These are phyloP conservation scores for Pleurotus pulmonarius DNA, from an alignment of 768 basidiomycete genomes.

Conservation along the genomic window DNA sequence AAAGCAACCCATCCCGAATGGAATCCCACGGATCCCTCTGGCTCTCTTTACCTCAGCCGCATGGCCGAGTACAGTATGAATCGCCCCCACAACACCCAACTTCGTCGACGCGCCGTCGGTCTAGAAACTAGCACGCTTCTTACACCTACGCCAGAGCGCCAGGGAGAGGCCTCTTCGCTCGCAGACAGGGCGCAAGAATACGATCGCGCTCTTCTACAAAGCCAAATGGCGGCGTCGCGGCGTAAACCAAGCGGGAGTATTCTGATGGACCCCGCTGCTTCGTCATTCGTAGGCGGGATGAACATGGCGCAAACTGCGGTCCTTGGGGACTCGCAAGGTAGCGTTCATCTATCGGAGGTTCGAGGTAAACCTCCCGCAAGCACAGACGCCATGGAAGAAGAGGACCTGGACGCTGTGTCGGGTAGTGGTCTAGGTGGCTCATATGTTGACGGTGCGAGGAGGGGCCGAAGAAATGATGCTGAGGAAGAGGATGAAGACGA, in stretches of 20 bases:
- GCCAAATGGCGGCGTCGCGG: constrained; percentile 54
- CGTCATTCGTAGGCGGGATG: constrained; percentile 45
- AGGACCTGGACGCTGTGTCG: constrained; percentile 43
- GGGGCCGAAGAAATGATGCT: constrained; percentile 40
- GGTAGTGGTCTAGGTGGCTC: constrained; percentile 51
- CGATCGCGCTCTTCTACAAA: constrained; percentile 70
- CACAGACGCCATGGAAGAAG: constrained; percentile 23
- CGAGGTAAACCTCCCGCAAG: constrained; percentile 4
- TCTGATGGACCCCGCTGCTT: constrained; percentile 32
- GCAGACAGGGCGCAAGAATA: constrained; percentile 66
- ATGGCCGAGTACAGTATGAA: constrained; percentile 68
- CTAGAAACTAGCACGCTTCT: constrained; percentile 24
- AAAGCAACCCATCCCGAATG: constrained; percentile 96
- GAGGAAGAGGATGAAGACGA: constrained; percentile 59
- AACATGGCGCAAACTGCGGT: constrained; percentile 67
- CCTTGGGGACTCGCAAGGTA: constrained; percentile 74
- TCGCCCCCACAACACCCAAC: constrained; percentile 30
- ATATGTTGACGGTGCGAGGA: constrained; percentile 29
- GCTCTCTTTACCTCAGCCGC: constrained; percentile 85
- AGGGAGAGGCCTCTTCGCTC: constrained; percentile 28
- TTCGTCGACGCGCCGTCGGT: constrained; percentile 13
- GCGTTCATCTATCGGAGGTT: constrained; percentile 21
- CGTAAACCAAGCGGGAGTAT: constrained; percentile 43
- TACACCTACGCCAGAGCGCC: constrained; percentile 22
- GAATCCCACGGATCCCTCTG: constrained; percentile 87